Evolutionary conservation across 2,329 filamentous ascomycete species (phyloP).

Genomic region (Phyllachora maydis): DNA sequence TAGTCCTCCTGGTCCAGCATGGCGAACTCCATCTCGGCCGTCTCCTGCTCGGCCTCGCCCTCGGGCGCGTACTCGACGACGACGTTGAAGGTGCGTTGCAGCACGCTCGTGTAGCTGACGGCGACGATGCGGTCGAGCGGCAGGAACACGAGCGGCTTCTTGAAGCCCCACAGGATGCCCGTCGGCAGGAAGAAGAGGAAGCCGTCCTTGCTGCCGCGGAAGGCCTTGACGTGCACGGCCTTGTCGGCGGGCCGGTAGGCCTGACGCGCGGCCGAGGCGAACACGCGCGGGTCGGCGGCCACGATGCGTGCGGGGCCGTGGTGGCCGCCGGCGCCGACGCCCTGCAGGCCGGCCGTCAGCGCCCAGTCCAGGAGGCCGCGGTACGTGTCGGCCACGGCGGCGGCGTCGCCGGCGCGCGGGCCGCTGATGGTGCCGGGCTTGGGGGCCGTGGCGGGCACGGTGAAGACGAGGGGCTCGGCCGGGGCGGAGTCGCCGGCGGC

Average conservation of each 20-base stretch:
- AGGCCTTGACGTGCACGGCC: conserved; percentile 44
- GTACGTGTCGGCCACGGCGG: conserved; percentile 36
- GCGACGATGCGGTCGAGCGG: conserved; percentile 38
- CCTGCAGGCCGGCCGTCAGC: conserved; percentile 26
- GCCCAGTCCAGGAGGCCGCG: conserved; percentile 40
- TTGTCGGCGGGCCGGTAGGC: conserved; percentile 37
- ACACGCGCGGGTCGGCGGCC: conserved; percentile 30
- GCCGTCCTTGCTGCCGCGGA: conserved; percentile 47
- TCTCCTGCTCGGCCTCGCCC: conserved; percentile 13
- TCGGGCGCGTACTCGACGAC: conserved; percentile 34
- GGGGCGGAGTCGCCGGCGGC: conserved; percentile 8
- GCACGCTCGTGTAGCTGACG: conserved; percentile 45
- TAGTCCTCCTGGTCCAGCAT: conserved; percentile 55
- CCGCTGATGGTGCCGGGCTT: conserved; percentile 38
- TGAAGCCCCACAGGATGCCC: conserved; percentile 50
- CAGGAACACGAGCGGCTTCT: conserved; percentile 46
- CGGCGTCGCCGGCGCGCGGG: conserved; percentile 23
- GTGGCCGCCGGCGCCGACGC: conserved; percentile 11
- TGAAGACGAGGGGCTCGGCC: conserved; percentile 41
- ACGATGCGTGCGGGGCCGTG: conserved; percentile 24
- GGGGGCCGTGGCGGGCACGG: conserved; percentile 34
- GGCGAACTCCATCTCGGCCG: conserved; percentile 37
- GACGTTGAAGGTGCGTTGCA: conserved; percentile 50
- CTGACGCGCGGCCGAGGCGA: conserved; percentile 34
- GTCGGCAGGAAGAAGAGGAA: conserved; percentile 45